Base-by-base conservation (phyloP, 306 rosid species). In the Quercus rubra region DNA sequence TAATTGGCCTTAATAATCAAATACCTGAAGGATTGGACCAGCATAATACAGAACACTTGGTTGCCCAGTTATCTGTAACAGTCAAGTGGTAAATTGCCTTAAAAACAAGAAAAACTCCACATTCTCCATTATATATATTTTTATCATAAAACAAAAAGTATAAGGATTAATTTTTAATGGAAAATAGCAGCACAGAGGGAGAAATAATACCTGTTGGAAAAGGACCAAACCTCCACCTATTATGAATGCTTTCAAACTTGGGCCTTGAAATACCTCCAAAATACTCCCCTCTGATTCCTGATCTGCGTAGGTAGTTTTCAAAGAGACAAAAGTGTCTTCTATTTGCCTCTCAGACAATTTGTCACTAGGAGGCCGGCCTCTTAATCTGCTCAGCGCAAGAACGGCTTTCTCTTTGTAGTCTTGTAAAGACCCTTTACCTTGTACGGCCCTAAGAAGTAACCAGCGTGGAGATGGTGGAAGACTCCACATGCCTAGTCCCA, bases 1-100 rank as follows among this genome's bases (percentile, higher is more conserved):
- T 68, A 83, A 73, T 72, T 76, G 74, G 66, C 21, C 67, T 38
- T 64, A 77, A 75, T 18, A 70, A 84, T 82, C 25, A 77, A 63
- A 76, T 83, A 95, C 99, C 99, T 95, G 99, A 74, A 95, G 97
- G 81, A 95, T 95, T 28, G 92, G 76, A 67, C 99, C 98, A 4
- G 99, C 99, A 78, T 95, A 95, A 83, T 92, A 95, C 69, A 95
- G 83, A 74, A 95, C 99, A 88, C 98, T 95, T 52, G 99, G 99
- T 78, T 95, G 99, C 74, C 99, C 99, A 67, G 98, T 95, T 86
- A 95, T 95, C 99, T 95, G 91, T 81, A 76, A 85, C 59, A 77
- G 79, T 77, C 82, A 85, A 51, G 80, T 38, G 77, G 78, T 72
- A 64, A 80, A 81, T 86, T 90, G 83, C 85, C 77, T 56, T 73